These are phyloP conservation scores for Letharia columbiana DNA, from an alignment of 495 filamentous ascomycete species.

Conservation along the genomic window DNA sequence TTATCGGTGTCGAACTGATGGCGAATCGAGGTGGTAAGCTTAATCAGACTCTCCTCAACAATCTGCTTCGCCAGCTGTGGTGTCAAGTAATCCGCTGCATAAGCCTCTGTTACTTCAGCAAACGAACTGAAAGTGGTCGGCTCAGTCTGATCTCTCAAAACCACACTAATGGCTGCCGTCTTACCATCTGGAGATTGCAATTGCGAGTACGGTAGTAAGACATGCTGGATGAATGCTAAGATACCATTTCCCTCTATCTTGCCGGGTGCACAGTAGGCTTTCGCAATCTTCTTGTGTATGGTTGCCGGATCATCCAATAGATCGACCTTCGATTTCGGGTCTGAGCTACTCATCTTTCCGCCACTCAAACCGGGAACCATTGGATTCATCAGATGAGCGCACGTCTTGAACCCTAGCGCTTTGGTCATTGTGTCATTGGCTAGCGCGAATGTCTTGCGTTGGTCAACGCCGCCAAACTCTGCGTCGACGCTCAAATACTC, in stretches of 20 bases:
- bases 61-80: constrained; percentile 15
- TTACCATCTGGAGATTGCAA: constrained; percentile 12
- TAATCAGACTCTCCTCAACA: constrained; percentile 6
- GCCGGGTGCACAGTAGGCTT: constrained; percentile 63
- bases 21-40: constrained; percentile 6
- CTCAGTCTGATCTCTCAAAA: constrained; percentile 11
- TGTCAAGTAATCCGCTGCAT: constrained; percentile 6
- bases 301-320: constrained; percentile 64
- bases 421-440: constrained; percentile 47
- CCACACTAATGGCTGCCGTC: constrained; percentile 6
- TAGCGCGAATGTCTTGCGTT: constrained; percentile 80
- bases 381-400: constrained; percentile 78
- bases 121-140: constrained; percentile 7
- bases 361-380: constrained; percentile 77
- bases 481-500: constrained; percentile 75
- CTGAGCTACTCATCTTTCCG: constrained; percentile 63
- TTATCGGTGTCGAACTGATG: constrained; percentile 4
- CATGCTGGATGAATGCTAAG: constrained; percentile 67
- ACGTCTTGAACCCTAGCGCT: constrained; percentile 39
- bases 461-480: constrained; percentile 63
- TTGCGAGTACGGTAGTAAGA: constrained; percentile 53
- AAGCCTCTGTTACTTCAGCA: constrained; percentile 9
- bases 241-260: constrained; percentile 76
- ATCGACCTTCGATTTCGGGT: constrained; percentile 74
- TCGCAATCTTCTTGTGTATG: constrained; percentile 69